Evolutionary conservation across 257 asterid species (phyloP), one percentile per base, ranked within the genome.

Genomic region (Penstemon davidsonii): DNA sequence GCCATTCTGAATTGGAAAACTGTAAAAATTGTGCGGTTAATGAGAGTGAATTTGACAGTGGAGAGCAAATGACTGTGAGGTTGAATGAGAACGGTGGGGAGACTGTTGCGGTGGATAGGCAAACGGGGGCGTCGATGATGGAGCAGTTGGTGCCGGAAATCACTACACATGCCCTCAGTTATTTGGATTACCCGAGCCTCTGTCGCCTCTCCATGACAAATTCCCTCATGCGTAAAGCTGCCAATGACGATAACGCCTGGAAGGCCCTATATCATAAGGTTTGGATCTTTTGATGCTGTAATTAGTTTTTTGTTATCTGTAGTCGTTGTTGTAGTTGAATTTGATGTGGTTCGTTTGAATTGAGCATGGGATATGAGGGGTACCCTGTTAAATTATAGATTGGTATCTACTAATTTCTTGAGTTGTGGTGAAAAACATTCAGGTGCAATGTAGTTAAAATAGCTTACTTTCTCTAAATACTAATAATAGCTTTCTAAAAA

Each of bases 131-230:
- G 13, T 91, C 99, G 65, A 94, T 94, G 98, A 94, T 94, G 97
- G 99, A 94, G 83, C 98, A 89, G 75, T 66, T 94, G 82, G 97
- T 94, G 77, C 99, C 99, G 75, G 99, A 94, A 88, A 91, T 94
- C 82, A 91, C 95, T 4, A 87, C 98, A 0, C 98, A 94, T 70
- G 97, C 98, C 42, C 80, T 94, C 59, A 89, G 98, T 76, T 94
- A 87, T 79, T 85, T 94, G 94, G 99, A 94, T 76, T 91, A 78
- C 76, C 96, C 90, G 8, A 94, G 99, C 73, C 86, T 94, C 8
- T 94, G 99, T 71, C 77, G 99, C 51, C 96, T 94, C 64, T 91
- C 99, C 2, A 94, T 94, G 96, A 94, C 99, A 3, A 94, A 89
- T 83, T 94, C 99, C 0, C 88, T 83, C 46, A 94, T 94, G 99